phyloP scores from a whole-genome alignment of 2,329 filamentous ascomycete genomes.

The Raffaelea ambrosiae region DNA sequence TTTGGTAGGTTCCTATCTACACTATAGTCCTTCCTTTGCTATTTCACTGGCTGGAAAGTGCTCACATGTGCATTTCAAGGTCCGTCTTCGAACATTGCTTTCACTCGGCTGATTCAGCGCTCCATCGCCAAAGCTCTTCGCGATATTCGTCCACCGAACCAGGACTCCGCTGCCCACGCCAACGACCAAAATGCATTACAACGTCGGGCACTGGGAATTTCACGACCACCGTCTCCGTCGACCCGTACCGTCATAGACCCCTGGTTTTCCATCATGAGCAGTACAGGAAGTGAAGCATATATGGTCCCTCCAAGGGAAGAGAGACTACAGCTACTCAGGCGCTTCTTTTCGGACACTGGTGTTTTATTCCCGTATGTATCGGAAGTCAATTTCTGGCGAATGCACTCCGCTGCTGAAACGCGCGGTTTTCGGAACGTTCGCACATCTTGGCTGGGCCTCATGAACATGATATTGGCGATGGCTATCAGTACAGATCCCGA shows the following conservation, averaged over 20 bases:
- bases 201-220: not conserved
- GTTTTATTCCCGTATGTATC: conserved; percentile 15
- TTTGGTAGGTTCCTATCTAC: too few species aligned
- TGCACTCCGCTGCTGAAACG: conserved; percentile 19
- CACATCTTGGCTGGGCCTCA: conserved; percentile 39
- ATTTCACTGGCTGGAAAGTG: too few species aligned
- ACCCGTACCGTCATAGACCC: not conserved
- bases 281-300: not conserved
- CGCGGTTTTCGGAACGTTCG: conserved; percentile 16
- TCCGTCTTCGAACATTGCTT: conserved; percentile 18
- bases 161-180: too few species aligned
- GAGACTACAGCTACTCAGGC: conserved; percentile 8
- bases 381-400: conserved; percentile 11
- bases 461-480: conserved; percentile 43
- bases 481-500: conserved; percentile 26
- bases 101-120: conserved; percentile 13
- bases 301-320: conserved; percentile 9
- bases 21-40: too few species aligned
- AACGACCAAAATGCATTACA: not conserved
- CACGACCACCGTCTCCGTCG: not conserved
- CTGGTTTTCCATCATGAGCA: not conserved
- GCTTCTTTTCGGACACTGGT: conserved; percentile 15
- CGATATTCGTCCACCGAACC: not conserved
- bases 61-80: too few species aligned
- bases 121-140: conserved; percentile 7